These are phyloP conservation scores for Wallacemonas collosoma DNA, from an alignment of 208 protist species.

Conservation along the genomic window DNA sequence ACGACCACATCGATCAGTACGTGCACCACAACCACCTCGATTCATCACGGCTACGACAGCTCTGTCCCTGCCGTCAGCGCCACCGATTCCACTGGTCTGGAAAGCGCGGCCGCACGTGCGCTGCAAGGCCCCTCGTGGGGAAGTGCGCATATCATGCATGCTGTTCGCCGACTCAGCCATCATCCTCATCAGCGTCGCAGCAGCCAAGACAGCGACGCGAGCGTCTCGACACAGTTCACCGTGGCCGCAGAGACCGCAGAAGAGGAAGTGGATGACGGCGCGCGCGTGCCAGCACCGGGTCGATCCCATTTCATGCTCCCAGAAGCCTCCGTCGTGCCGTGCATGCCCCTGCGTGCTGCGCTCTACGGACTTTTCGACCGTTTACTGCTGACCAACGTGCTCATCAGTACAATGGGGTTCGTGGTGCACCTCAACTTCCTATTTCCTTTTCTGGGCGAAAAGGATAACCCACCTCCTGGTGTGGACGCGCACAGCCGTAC, in stretches of 20 bases:
- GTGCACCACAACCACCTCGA: background rate
- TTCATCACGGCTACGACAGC: background rate
- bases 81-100: background rate
- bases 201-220: slow-evolving; percentile 15
- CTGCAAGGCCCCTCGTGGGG: background rate
- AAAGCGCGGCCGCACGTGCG: background rate
- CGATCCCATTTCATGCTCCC: slow-evolving; percentile 5
- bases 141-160: slow-evolving; percentile 10
- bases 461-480: background rate
- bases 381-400: slow-evolving; percentile 23
- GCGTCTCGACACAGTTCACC: background rate
- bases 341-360: slow-evolving; percentile 32
- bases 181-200: background rate
- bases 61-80: background rate
- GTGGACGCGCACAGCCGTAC: slow-evolving; percentile 2
- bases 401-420: slow-evolving; percentile 31
- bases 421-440: slow-evolving; percentile 36
- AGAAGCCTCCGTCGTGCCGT: slow-evolving; percentile 24
- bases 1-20: background rate
- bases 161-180: slow-evolving; percentile 1
- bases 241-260: background rate
- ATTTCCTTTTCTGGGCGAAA: slow-evolving; percentile 19
- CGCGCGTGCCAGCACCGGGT: background rate
- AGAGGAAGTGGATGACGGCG: background rate
- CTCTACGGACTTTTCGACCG: slow-evolving; percentile 31